phyloP scores from a whole-genome alignment of 2,329 filamentous ascomycete genomes.

The Graphilbum sp. region DNA sequence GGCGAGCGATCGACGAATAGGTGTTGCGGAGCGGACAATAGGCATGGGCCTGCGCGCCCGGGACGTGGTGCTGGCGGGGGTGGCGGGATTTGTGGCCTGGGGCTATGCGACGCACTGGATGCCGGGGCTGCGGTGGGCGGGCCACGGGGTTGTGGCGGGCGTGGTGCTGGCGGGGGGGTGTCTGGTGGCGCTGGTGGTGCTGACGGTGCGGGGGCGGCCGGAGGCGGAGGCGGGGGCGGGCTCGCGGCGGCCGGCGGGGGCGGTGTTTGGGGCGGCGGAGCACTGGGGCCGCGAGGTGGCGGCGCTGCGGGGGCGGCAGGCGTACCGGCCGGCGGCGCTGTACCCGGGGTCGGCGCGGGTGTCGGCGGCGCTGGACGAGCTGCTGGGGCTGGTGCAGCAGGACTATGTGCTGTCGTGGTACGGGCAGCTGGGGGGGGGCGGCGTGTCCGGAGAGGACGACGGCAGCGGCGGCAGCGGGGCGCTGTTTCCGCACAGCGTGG shows the following conservation, averaged over 20 bases:
- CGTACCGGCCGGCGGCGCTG: constrained; percentile 53
- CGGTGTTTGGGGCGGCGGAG: constrained; percentile 40
- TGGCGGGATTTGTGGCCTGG: constrained; percentile 72
- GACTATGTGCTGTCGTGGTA: constrained; percentile 91
- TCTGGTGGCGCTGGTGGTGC: constrained; percentile 40
- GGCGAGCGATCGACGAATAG: too few species aligned
- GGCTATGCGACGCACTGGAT: constrained; percentile 70
- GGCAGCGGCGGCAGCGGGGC: background rate
- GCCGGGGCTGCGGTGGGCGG: constrained; percentile 67
- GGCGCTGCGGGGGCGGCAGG: constrained; percentile 46
- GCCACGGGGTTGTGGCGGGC: constrained; percentile 68
- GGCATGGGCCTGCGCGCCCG: constrained; percentile 55
- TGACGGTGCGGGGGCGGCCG: constrained; percentile 3
- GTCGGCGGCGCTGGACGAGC: constrained; percentile 61
- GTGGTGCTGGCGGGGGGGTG: constrained; percentile 36
- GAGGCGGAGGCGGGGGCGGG: background rate
- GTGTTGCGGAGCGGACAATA: too few species aligned
- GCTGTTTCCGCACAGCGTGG: constrained; percentile 71
- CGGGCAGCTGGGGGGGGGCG: constrained; percentile 62
- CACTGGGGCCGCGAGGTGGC: constrained; percentile 57
- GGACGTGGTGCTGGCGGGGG: constrained; percentile 51
- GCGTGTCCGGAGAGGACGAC: constrained; percentile 17
- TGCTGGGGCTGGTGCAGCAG: constrained; percentile 60
- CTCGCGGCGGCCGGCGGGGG: background rate
- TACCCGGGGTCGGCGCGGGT: constrained; percentile 63